A percentile compares a stretch with the other conserved stretches of the same genome.
Conservation (phyloP, 805 yeast genomes). For the Torulaspora gathmanii region DNA sequence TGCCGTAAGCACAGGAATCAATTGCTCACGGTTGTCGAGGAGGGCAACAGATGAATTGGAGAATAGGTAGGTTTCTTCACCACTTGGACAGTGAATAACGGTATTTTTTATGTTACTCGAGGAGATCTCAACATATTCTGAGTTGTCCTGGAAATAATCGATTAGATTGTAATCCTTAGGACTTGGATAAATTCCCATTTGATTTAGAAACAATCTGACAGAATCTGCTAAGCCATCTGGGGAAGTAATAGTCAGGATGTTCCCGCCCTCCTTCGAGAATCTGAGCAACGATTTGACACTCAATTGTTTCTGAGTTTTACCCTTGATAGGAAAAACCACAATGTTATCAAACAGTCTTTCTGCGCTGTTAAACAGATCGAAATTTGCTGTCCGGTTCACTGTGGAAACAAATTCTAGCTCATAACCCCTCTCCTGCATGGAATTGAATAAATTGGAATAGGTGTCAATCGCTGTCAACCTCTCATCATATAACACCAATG, state of each 20-base stretch:
- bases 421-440: constrained; percentile 35
- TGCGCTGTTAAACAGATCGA: constrained; percentile 37
- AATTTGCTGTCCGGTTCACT: constrained; percentile 19
- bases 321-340: constrained; percentile 54
- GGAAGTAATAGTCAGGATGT: constrained; percentile 58
- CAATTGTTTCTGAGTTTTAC: constrained; percentile 42
- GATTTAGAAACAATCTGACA: constrained; percentile 61
- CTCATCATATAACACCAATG: constrained; percentile 35
- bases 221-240: constrained; percentile 54
- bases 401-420: constrained; percentile 30
- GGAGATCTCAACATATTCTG: constrained; percentile 10
- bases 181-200: constrained; percentile 78
- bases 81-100: constrained; percentile 4
- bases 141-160: constrained; percentile 54
- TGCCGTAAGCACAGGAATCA: constrained; percentile 68
- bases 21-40: constrained; percentile 59
- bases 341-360: constrained; percentile 50
- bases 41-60: constrained; percentile 60
- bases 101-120: constrained; percentile 16
- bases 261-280: constrained; percentile 66
- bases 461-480: constrained; percentile 26
- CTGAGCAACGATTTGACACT: constrained; percentile 49
- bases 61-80: constrained; percentile 28
- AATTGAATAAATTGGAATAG: constrained; percentile 29
- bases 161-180: constrained; percentile 62